Base-by-base conservation (phyloP, 2,329 filamentous ascomycete species). In the Fusarium anthophilum region DNA sequence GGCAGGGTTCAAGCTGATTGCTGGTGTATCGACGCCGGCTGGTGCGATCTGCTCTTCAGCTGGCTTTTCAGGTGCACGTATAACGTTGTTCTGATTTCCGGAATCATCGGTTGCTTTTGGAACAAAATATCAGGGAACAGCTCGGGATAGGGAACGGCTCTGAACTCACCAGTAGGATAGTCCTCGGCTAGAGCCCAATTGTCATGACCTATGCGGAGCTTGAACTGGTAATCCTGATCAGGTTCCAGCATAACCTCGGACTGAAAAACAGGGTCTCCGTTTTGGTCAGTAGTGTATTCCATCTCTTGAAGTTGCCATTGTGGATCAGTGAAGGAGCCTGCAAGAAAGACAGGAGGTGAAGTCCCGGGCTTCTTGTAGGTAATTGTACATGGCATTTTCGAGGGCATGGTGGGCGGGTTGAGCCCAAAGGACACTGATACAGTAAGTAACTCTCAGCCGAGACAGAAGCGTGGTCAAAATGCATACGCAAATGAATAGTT, bases 301-400 rank as follows among this genome's bases (percentile, higher is more conserved):
- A 95, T 93, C 82, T 94, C 91, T 53, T 89, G 83, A 3, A 88
- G 87, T 45, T 89, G 80, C 93, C 93, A 95, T 84, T 87, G 83
- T 24, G 91, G 91, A 35, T 89, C 82, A 26, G 91, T 91, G 77
- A 94, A 92, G 28, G 89, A 90, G 22, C 92, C 93, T 17, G 91
- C 91, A 12, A 95, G 84, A 77, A 88, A 95, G 60, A 95, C 86
- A 8, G 93, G 93, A 59, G 92, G 91, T 63, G 87, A 83, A 3
- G 90, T 86, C 61, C 89, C 91, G 5, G 87, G 82, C 71, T 88
- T 89, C 61, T 85, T 84, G 83, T 90, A 94, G 63, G 86, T 89
- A 77, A 95, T 87, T 44, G 85, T 89, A 35, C 90, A 84, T 28
- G 85, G 80, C 26, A 85, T 81, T 51, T 76, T 76, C 44, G 74